phyloP scores from a whole-genome alignment of 305 asterid species.

The Striga hermonthica region DNA sequence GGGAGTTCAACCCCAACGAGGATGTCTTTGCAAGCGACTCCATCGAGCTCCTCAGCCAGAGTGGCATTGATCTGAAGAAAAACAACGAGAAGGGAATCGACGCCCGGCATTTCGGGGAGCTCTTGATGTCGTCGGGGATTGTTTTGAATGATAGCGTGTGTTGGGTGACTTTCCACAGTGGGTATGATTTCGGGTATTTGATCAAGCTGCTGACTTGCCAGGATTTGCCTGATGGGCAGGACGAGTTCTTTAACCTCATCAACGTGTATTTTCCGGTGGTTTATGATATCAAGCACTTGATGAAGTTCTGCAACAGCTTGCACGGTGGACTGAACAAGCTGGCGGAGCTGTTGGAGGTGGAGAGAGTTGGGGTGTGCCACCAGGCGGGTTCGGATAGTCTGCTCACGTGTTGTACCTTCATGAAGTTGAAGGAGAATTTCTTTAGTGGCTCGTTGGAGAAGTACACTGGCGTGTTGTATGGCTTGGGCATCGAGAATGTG shows the following conservation, averaged over 20 bases:
- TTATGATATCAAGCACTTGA: slow-evolving; percentile 44
- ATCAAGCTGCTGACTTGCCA: slow-evolving; percentile 38
- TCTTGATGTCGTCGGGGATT: slow-evolving; percentile 43
- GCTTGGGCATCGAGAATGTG: slow-evolving; percentile 38
- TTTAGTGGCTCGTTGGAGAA: slow-evolving; percentile 40
- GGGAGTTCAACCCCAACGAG: slow-evolving; percentile 41
- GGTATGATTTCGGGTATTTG: slow-evolving; percentile 47
- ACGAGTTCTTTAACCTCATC: slow-evolving; percentile 34
- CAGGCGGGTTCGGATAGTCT: slow-evolving; percentile 49
- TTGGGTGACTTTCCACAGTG: slow-evolving; percentile 52
- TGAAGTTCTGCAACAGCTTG: slow-evolving; percentile 48
- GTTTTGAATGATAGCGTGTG: slow-evolving; percentile 37
- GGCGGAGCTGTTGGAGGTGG: slow-evolving; percentile 48
- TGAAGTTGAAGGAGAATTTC: slow-evolving; percentile 45
- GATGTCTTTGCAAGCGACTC: slow-evolving; percentile 42
- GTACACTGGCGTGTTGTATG: slow-evolving; percentile 47
- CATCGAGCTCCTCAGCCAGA: slow-evolving; percentile 39
- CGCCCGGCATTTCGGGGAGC: slow-evolving; percentile 37
- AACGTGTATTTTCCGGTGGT: slow-evolving; percentile 41
- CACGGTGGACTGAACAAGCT: slow-evolving; percentile 51
- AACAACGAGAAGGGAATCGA: slow-evolving; percentile 39
- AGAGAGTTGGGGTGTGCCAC: slow-evolving; percentile 46
- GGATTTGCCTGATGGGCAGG: slow-evolving; percentile 40
- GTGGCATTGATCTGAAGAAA: slow-evolving; percentile 41
- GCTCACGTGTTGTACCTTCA: slow-evolving; percentile 41